phyloP scores from a whole-genome alignment of 1,284 basidiomycete genomes.

The Sphaerobolus stellatus region DNA sequence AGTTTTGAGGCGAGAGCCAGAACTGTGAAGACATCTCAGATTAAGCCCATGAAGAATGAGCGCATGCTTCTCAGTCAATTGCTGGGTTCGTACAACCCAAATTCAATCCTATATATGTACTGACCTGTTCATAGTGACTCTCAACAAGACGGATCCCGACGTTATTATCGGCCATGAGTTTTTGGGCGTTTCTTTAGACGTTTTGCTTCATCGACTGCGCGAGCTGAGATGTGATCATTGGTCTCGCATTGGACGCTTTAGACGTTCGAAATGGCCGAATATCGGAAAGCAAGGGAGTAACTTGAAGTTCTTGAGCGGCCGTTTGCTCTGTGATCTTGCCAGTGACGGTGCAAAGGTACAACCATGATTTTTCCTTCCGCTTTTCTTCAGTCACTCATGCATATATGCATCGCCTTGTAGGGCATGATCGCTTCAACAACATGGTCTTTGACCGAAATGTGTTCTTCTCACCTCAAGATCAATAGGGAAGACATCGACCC shows the following conservation, averaged over 20 bases:
- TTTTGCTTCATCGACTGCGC: conserved; percentile 88
- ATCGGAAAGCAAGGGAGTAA: conserved; percentile 87
- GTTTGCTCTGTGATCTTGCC: conserved; percentile 89
- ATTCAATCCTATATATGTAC: background rate
- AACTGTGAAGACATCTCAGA: conserved; percentile 64
- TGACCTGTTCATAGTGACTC: conserved; percentile 51
- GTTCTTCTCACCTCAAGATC: conserved; percentile 82
- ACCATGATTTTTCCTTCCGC: background rate
- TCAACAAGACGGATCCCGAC: conserved; percentile 91
- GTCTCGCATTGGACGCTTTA: conserved; percentile 92
- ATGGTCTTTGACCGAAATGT: conserved; percentile 98
- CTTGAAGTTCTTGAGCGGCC: conserved; percentile 79
- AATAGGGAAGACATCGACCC: conserved; percentile 93
- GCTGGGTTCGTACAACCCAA: conserved; percentile 50
- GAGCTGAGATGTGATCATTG: conserved; percentile 90
- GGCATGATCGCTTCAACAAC: conserved; percentile 94
- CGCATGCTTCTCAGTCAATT: conserved; percentile 83
- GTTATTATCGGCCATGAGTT: conserved; percentile 96
- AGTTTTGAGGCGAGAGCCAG: conserved; percentile 76
- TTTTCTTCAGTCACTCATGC: too few species aligned
- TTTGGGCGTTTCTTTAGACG: conserved; percentile 87
- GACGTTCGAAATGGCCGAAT: conserved; percentile 78
- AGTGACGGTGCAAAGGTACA: conserved; percentile 90
- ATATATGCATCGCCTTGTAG: conserved; percentile 36
- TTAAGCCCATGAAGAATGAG: conserved; percentile 81